Evolutionary conservation across 768 basidiomycete genomes (phyloP), one percentile per base, ranked within the genome.

Genomic region (Grammothele lineata): DNA sequence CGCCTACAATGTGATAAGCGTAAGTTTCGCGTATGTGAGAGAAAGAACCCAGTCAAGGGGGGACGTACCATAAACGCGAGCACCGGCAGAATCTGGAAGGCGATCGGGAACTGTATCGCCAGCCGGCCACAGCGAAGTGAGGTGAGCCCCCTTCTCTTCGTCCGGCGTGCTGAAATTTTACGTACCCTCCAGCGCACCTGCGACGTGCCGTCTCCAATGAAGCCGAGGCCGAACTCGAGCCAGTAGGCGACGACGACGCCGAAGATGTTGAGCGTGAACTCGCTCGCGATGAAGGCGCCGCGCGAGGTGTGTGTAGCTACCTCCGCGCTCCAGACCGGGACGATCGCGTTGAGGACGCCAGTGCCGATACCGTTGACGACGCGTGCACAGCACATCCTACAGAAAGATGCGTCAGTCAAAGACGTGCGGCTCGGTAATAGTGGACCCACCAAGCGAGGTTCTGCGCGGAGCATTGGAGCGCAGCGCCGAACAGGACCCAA

Each of bases 181-280:
- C 64, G 23, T 51, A 66, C 63, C 56, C 63, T 51, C 63, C 62
- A 66, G 6, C 64, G 59, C 17, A 67, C 59, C 53, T 72, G 68
- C 12, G 68, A 66, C 10, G 57, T 61, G 32, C 72, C 71, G 49
- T 73, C 69, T 8, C 68, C 72, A 21, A 74, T 57, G 50, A 71
- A 74, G 8, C 69, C 68, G 4, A 74, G 66, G 3, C 67, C 71
- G 54, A 74, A 74, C 46, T 73, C 69, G 7, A 74, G 60, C 70
- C 71, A 74, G 45, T 74, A 74, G 6, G 71, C 71, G 27, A 72
- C 67, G 19, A 71, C 70, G 22, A 73, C 70, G 22, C 71, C 72
- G 33, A 72, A 64, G 53, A 65, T 65, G 46, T 62, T 62, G 24
- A 71, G 61, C 3, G 70, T 73, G 47, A 73, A 73, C 45, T 72